A percentile compares a stretch with the other conserved stretches of the same genome.
Conservation (phyloP, 345 rosid genomes). For the Nephelium lappaceum region DNA sequence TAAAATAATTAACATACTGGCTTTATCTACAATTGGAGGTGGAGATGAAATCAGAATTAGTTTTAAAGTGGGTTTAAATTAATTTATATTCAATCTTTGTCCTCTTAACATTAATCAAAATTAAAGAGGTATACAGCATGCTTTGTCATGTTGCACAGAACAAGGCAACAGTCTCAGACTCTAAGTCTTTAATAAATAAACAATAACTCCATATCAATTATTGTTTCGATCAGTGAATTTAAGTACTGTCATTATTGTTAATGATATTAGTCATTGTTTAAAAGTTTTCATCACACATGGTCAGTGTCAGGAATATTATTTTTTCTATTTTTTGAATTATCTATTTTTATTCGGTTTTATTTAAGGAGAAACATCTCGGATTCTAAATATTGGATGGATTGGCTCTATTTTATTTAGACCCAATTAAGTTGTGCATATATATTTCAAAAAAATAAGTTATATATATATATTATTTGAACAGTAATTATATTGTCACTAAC, state of each 20-base stretch:
- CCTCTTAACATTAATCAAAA: not conserved
- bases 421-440: too few relatives aligned
- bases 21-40: not conserved
- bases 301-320: not conserved
- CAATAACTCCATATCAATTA: not conserved
- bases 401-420: not conserved
- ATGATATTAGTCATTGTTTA: not conserved
- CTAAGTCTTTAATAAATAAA: not conserved
- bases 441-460: too few relatives aligned
- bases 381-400: not conserved
- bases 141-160: not conserved
- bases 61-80: not conserved
- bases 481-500: too few relatives aligned
- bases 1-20: not conserved
- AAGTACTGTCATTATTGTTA: not conserved
- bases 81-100: not conserved
- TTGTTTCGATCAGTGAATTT: not conserved
- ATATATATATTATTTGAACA: too few relatives aligned
- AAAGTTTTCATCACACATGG: too few relatives aligned
- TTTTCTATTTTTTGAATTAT: not conserved
- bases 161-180: not conserved
- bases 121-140: not conserved
- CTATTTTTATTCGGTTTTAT: not conserved
- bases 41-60: too few relatives aligned
- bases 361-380: not conserved